Evolutionary conservation across 192 early-diverging fungal genomes (phyloP).

Genomic region (Backusella westeae): DNA sequence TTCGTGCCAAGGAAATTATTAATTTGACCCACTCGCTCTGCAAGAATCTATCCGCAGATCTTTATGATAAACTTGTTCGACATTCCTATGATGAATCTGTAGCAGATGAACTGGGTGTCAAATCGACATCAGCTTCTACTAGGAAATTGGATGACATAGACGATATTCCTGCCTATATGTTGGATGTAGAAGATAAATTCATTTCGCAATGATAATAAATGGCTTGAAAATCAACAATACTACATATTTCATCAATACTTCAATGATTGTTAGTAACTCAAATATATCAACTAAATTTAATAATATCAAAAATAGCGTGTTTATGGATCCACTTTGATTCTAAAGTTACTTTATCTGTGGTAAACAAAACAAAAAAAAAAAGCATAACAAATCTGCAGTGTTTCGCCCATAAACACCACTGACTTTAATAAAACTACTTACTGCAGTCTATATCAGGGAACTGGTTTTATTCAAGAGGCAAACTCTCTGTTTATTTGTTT

Average conservation of each 20-base stretch:
- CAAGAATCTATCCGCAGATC: conserved; percentile 59
- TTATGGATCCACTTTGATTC: no score
- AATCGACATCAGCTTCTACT: conserved; percentile 2
- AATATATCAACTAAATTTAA: no score
- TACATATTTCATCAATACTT: no score
- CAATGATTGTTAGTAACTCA: not conserved
- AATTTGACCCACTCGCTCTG: conserved; percentile 51
- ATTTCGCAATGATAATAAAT: not conserved
- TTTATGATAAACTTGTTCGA: conserved; percentile 73
- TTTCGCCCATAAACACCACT: not conserved
- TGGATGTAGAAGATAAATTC: conserved; percentile 7
- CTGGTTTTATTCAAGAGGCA: no score
- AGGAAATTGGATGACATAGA: not conserved
- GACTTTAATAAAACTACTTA: not conserved
- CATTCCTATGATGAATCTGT: conserved; percentile 73
- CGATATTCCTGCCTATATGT: conserved; percentile 1
- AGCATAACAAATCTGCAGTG: not conserved
- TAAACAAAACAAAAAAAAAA: not conserved
- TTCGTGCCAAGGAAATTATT: conserved; percentile 64
- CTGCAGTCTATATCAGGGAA: no score
- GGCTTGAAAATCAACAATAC: no score
- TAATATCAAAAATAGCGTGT: no score
- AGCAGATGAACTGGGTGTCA: conserved; percentile 36
- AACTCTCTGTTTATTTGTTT: no score
- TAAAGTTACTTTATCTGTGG: not conserved